Evolutionary conservation across 2,329 filamentous ascomycete species (phyloP).

Genomic region (Cadophora sp.): DNA sequence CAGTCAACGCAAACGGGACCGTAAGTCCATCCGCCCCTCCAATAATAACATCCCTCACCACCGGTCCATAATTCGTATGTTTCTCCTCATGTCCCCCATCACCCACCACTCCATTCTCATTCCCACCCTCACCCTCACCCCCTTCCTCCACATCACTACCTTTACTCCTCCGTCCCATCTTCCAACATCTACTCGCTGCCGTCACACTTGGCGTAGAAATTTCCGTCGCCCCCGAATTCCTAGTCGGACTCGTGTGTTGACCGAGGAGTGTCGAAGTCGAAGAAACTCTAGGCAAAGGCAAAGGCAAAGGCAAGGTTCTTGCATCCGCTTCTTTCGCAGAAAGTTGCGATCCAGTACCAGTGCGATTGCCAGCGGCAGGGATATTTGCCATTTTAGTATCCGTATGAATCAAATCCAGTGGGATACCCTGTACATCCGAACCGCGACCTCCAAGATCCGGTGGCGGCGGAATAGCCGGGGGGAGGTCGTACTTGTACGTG

Average conservation of each 20-base stretch:
- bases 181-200: not conserved
- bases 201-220: not conserved
- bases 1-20: slow-evolving; percentile 80
- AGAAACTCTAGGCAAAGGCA: not conserved
- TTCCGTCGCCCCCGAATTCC: not conserved
- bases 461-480: not conserved
- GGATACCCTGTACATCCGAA: not conserved
- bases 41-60: slow-evolving; percentile 72
- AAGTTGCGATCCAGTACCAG: not conserved
- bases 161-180: slow-evolving; percentile 12
- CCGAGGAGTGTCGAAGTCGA: not conserved
- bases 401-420: not conserved
- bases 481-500: slow-evolving; percentile 1
- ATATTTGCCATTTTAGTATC: not conserved
- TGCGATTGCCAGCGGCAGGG: no score
- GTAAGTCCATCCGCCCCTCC: slow-evolving; percentile 81
- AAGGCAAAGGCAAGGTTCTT: not conserved
- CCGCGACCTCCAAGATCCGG: not conserved
- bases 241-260: not conserved
- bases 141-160: slow-evolving; percentile 1
- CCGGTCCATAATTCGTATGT: slow-evolving; percentile 48
- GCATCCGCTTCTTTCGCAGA: no score
- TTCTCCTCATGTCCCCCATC: slow-evolving; percentile 19
- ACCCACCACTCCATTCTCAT: not conserved
- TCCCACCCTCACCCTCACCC: not conserved